Percentiles rank a stretch among this genome's conserved stretches.
These are phyloP conservation scores for Dimargaris xerosporica DNA, from an alignment of 192 early-diverging fungal species.

Conservation along the genomic window DNA sequence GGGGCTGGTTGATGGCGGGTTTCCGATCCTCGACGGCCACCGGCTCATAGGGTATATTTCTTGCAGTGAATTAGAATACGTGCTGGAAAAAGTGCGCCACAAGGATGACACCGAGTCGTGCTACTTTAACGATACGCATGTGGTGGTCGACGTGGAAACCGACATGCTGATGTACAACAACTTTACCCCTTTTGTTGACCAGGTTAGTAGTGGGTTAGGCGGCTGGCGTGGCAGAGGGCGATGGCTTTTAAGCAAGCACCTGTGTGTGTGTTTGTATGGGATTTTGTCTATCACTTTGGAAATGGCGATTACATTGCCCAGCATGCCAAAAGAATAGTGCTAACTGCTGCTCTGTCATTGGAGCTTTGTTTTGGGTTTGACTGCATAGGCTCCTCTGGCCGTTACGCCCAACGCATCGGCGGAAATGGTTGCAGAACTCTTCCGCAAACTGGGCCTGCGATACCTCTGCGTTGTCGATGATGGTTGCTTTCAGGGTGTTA, in stretches of 20 bases:
- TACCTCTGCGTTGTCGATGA: constrained; percentile 65
- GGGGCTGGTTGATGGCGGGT: constrained; percentile 56
- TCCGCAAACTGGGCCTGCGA: constrained; percentile 66
- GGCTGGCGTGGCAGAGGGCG: no score
- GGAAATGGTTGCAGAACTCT: constrained; percentile 70
- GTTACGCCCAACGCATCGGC: constrained; percentile 61
- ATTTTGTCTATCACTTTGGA: no score
- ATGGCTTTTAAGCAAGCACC: no score
- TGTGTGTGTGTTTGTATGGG: no score
- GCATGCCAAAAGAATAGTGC: no score
- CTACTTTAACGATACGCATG: constrained; percentile 30
- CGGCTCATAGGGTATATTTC: constrained; percentile 69
- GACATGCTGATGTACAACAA: constrained; percentile 5
- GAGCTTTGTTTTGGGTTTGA: no score
- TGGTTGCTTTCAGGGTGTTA: constrained; percentile 62
- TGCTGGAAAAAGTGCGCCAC: constrained; percentile 28
- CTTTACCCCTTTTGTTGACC: constrained; percentile 28
- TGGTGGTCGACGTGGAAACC: neutral
- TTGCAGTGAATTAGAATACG: constrained; percentile 61
- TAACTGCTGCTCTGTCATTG: no score
- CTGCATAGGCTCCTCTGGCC: constrained; percentile 65
- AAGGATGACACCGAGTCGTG: constrained; percentile 27
- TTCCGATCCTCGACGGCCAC: constrained; percentile 44
- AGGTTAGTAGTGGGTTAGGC: no score
- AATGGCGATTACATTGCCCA: no score